Evolutionary conservation across 2,329 filamentous ascomycete species (phyloP).

Genomic region (Blastomyces parvus): DNA sequence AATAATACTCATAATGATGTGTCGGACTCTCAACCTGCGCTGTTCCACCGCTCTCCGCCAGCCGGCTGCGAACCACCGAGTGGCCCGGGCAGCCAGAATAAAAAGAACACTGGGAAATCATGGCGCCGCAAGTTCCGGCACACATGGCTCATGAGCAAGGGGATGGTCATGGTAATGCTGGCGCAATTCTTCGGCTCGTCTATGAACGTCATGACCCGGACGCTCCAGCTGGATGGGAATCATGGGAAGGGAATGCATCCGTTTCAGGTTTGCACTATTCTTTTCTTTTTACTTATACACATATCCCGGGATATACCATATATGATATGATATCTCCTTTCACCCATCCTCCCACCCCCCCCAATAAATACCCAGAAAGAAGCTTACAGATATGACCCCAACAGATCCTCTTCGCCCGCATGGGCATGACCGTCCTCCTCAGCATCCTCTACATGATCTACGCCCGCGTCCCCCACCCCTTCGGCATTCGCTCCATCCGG

Average conservation of each 20-base stretch:
- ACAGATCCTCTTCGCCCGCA: slow-evolving; percentile 66
- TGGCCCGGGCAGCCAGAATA: background rate
- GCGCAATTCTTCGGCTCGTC: slow-evolving; percentile 72
- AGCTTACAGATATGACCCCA: too few relatives aligned
- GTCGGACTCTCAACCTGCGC: background rate
- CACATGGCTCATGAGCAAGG: slow-evolving; percentile 57
- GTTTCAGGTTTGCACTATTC: slow-evolving; percentile 48
- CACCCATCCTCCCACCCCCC: background rate
- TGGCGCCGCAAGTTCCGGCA: slow-evolving; percentile 21
- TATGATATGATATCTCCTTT: background rate
- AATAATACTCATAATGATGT: background rate
- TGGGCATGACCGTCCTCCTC: slow-evolving; percentile 60
- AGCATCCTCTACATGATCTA: slow-evolving; percentile 66
- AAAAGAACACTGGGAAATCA: background rate
- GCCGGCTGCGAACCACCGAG: background rate
- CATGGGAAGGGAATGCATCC: slow-evolving; percentile 66
- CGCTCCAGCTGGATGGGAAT: slow-evolving; percentile 60
- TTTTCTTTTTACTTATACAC: background rate
- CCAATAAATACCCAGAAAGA: background rate
- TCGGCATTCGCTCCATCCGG: slow-evolving; percentile 59
- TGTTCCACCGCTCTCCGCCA: background rate
- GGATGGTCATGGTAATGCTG: slow-evolving; percentile 60
- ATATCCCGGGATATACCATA: too few relatives aligned
- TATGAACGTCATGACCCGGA: slow-evolving; percentile 74
- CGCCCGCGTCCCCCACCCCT: slow-evolving; percentile 55